phyloP scores from a whole-genome alignment of 192 early-diverging fungal species.

The Entrophospora sp. region DNA sequence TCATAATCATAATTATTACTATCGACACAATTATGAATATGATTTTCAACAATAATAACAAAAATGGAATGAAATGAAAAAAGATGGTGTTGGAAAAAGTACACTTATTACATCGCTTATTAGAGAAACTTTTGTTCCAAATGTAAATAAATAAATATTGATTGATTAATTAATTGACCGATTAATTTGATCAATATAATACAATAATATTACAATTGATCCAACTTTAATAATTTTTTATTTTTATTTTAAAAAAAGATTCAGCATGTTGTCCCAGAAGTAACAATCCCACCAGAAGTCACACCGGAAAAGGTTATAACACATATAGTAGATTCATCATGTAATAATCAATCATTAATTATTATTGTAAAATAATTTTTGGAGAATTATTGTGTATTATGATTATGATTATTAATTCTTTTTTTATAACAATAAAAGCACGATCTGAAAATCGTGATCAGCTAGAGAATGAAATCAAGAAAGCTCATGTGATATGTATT shows the following conservation, averaged over 20 bases:
- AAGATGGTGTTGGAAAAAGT: constrained; percentile 91
- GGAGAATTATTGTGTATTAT: background rate
- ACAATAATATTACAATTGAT: too few species aligned
- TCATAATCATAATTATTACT: too few species aligned
- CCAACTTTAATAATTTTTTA: too few species aligned
- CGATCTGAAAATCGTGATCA: constrained; percentile 81
- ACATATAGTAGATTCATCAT: constrained; percentile 95
- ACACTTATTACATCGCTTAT: constrained; percentile 95
- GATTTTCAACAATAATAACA: too few species aligned
- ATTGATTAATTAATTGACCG: too few species aligned
- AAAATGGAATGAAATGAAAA: too few species aligned
- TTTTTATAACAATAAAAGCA: constrained; percentile 32
- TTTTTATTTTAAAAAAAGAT: too few species aligned
- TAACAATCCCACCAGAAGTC: constrained; percentile 99
- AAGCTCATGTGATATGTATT: constrained; percentile 97
- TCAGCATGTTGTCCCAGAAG: constrained; percentile 97
- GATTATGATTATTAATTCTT: background rate
- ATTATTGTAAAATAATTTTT: too few species aligned
- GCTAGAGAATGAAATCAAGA: constrained; percentile 88
- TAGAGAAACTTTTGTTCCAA: constrained; percentile 90
- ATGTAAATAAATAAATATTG: constrained; percentile 53
- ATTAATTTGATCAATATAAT: too few species aligned
- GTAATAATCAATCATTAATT: too few species aligned
- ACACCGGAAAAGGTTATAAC: constrained; percentile 95
- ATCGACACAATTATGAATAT: background rate